These are phyloP conservation scores for Centrapalus pauciflorus DNA, from an alignment of 129 eudicot species.

Conservation along the genomic window DNA sequence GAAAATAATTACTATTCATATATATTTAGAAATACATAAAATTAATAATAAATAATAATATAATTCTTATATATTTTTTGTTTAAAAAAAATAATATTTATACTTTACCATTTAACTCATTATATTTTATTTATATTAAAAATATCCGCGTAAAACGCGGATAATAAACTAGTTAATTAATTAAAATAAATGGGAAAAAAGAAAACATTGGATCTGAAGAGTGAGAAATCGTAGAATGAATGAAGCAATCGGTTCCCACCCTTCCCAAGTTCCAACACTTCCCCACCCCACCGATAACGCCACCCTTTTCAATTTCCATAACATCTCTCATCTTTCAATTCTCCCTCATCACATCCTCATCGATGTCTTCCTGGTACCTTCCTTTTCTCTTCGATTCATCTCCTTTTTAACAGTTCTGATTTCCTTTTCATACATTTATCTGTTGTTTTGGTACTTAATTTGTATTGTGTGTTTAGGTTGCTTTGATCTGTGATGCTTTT, in stretches of 20 bases:
- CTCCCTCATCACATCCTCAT: slow-evolving; percentile 65
- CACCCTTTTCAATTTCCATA: slow-evolving; percentile 47
- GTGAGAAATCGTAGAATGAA: slow-evolving; percentile 35
- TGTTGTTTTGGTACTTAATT: not conserved
- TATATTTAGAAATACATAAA: too few species aligned
- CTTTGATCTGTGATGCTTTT: not conserved
- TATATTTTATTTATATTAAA: too few species aligned
- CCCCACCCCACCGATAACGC: slow-evolving; percentile 71
- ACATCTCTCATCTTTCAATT: slow-evolving; percentile 66
- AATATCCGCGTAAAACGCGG: too few species aligned
- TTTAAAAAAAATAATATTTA: too few species aligned
- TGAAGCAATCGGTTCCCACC: slow-evolving; percentile 51
- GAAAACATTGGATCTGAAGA: slow-evolving; percentile 4
- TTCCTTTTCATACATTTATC: not conserved
- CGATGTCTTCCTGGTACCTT: slow-evolving; percentile 63
- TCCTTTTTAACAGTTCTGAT: not conserved
- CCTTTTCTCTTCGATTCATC: not conserved
- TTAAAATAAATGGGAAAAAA: not conserved
- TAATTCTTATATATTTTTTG: too few species aligned
- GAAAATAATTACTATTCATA: too few species aligned
- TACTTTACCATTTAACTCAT: too few species aligned
- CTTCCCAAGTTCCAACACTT: slow-evolving; percentile 61
- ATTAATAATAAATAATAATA: too few species aligned
- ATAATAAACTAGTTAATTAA: too few species aligned
- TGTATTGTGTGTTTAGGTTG: not conserved